phyloP scores from a whole-genome alignment of 2,329 filamentous ascomycete species.

The Penicillium freii region DNA sequence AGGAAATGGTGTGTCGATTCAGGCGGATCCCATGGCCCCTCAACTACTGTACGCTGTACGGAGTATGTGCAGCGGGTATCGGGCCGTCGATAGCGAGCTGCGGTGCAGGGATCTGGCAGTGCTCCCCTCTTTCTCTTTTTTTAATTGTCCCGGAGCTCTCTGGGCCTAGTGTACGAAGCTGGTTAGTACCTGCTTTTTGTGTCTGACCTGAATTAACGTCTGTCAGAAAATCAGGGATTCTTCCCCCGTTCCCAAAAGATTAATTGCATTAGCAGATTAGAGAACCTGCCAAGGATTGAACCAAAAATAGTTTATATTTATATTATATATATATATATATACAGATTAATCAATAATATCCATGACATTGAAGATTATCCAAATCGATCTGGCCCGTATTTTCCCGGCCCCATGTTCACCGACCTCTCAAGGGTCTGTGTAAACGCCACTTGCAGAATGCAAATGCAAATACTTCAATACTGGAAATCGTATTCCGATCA shows the following conservation, averaged over 20 bases:
- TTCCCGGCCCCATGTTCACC: constrained; percentile 16
- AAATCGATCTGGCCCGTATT: constrained; percentile 13
- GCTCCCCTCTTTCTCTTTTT: constrained; percentile 3
- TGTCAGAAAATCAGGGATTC: not conserved
- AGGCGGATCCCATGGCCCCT: constrained; percentile 14
- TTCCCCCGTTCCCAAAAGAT: not conserved
- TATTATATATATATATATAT: too few species aligned
- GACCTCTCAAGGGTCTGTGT: constrained; percentile 15
- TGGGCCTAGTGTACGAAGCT: not conserved
- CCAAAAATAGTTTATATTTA: not conserved
- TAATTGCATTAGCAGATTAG: not conserved
- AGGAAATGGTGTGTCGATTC: not conserved
- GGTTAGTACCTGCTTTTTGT: constrained; percentile 4
- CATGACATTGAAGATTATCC: not conserved
- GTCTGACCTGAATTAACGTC: not conserved
- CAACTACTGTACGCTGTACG: constrained; percentile 22
- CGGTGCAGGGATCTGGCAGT: constrained; percentile 25
- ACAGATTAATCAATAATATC: not conserved
- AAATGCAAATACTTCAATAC: not conserved
- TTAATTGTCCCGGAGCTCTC: not conserved
- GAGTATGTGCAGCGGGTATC: constrained; percentile 26
- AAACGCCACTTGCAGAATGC: constrained; percentile 4
- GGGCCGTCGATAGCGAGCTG: constrained; percentile 30
- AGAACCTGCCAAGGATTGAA: not conserved
- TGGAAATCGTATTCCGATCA: constrained; percentile 6